Base-by-base conservation (phyloP, 208 protist species). In the Blastocrithidia nonstop region DNA sequence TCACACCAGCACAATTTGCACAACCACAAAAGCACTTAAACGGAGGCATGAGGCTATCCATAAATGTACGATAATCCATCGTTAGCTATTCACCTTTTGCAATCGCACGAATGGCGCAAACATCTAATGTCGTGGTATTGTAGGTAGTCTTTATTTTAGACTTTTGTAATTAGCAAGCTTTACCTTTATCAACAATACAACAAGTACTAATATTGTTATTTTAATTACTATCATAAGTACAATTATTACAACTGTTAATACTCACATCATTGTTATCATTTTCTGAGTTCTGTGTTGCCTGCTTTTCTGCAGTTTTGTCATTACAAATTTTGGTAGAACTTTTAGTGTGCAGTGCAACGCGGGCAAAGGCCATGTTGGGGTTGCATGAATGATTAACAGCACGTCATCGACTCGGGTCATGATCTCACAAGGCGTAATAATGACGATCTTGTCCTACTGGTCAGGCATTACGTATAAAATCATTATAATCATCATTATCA, bases 21-120 rank as follows among this genome's bases (percentile, higher is more conserved):
- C 57, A 37, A 29, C 63, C 57, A 49, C 84, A 93, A 37, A 52
- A 44, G 57, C 84, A 93, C 39, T 62, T 20, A 41, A 88, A 84
- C 8, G 61, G 56, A 2, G 68, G 71, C 75, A 88, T 88, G 26
- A 54, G 78, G 4, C 55, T 54, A 59, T 90, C 77, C 69, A 79
- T 82, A 45, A 90, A 84, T 19, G 65, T 52, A n/a, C 74, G 62
- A 55, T 88, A 93, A 60, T 93, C 84, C 66, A 90, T 88, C 20
- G 84, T 93, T 29, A 93, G 68, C 58, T 90, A 79, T 38, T 88
- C 76, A 4, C 64, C 80, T 40, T 68, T 71, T 2, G 48, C 44
- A 15, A 93, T 88, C 45, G 84, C 71, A 26, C 66, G 74, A 9
- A 84, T 40, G 3, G 84, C 74, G 31, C 68, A 24, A 4, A 87